These are phyloP conservation scores for Brettanomyces naardenensis DNA, from an alignment of 805 yeast genomes.

Conservation along the genomic window DNA sequence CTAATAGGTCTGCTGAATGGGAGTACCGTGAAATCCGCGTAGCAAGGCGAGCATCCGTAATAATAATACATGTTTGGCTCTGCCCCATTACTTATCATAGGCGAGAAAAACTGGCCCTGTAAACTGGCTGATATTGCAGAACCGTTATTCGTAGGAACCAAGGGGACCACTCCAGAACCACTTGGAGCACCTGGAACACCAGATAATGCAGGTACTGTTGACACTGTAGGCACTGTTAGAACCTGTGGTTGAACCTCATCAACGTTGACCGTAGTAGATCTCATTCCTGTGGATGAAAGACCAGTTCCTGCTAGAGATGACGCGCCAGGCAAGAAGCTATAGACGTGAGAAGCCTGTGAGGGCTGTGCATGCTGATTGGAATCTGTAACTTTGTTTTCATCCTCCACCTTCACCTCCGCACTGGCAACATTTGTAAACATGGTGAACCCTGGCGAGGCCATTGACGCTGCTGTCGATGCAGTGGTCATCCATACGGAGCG, in stretches of 20 bases:
- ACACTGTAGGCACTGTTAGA: neutral
- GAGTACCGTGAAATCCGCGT: constrained; percentile 6
- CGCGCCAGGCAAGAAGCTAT: neutral
- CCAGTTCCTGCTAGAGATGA: neutral
- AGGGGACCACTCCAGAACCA: too few relatives aligned
- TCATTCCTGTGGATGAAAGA: neutral
- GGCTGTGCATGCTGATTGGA: neutral
- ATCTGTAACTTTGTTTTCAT: neutral
- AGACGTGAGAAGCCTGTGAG: neutral
- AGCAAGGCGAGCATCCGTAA: constrained; percentile 6
- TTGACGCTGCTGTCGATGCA: too few relatives aligned
- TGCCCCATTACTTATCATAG: neutral
- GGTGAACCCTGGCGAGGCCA: too few relatives aligned
- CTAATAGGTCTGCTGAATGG: constrained; percentile 5
- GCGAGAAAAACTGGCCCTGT: neutral
- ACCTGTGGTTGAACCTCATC: neutral
- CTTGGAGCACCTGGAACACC: neutral
- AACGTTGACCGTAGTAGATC: neutral
- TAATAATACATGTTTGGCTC: neutral
- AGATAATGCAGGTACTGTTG: neutral
- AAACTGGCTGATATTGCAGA: too few relatives aligned
- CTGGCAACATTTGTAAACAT: neutral
- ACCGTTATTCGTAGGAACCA: too few relatives aligned
- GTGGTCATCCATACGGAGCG: neutral
- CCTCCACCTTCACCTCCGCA: neutral